Evolutionary conservation across 2,329 filamentous ascomycete species (phyloP).

Genomic region (Xylariaceae sp.): DNA sequence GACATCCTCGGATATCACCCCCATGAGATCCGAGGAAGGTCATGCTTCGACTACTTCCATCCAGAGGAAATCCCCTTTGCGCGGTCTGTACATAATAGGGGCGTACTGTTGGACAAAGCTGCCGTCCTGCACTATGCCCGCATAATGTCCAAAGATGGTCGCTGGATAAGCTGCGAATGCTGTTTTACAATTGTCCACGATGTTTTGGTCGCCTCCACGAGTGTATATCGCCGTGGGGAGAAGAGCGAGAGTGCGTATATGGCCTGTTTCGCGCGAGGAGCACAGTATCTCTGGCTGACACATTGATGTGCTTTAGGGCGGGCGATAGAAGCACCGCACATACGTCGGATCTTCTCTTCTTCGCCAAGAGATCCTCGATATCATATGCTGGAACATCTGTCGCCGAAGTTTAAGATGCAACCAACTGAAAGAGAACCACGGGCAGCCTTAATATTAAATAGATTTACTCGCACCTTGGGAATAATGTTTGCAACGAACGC

Average conservation of each 20-base stretch:
- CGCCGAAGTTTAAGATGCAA: conserved; percentile 69
- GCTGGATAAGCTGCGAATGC: conserved; percentile 79
- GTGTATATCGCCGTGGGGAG: conserved; percentile 65
- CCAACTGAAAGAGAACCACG: conserved; percentile 69
- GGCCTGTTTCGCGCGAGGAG: conserved; percentile 5
- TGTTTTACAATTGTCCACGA: conserved; percentile 88
- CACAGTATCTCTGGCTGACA: background rate
- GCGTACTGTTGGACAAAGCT: conserved; percentile 76
- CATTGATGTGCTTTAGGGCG: conserved; percentile 51
- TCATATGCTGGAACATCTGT: conserved; percentile 83
- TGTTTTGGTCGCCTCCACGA: conserved; percentile 80
- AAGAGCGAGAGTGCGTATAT: conserved; percentile 67
- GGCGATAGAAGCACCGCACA: conserved; percentile 71
- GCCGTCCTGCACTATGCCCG: conserved; percentile 78
- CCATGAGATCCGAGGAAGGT: conserved; percentile 69
- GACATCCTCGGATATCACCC: conserved; percentile 70
- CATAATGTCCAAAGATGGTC: conserved; percentile 63
- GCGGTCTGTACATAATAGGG: conserved; percentile 66
- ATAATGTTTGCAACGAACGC: conserved; percentile 85
- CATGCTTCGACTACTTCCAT: conserved; percentile 84
- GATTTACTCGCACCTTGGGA: conserved; percentile 76
- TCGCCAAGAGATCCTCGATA: conserved; percentile 81
- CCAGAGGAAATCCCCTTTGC: conserved; percentile 75
- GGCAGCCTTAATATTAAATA: conserved; percentile 79
- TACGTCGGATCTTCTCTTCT: conserved; percentile 75